Evolutionary conservation across 371 early-diverging fungal species (phyloP).

Genomic region (Mycotypha africana): DNA sequence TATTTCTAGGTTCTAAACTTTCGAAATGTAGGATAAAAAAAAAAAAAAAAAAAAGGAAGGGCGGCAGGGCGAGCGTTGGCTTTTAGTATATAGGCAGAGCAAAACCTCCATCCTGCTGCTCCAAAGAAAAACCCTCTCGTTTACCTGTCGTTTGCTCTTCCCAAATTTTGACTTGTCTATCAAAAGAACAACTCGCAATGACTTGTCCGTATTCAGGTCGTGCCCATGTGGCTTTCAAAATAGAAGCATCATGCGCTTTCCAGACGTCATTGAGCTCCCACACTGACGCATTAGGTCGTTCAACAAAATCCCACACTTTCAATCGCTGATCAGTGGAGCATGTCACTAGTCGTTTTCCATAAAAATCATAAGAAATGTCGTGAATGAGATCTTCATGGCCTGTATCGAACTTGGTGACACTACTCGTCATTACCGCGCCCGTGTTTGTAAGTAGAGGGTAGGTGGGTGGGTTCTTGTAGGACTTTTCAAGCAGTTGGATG

Average conservation of each 20-base stretch:
- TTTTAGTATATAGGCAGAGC: background rate
- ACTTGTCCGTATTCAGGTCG: slow-evolving; percentile 93
- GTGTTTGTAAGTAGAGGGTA: no score
- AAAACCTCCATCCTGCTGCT: background rate
- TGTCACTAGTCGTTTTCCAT: slow-evolving; percentile 85
- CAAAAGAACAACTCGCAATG: slow-evolving; percentile 89
- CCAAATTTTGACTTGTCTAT: slow-evolving; percentile 87
- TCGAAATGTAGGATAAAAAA: background rate
- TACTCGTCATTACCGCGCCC: slow-evolving; percentile 19
- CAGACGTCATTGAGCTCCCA: slow-evolving; percentile 87
- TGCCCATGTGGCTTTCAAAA: slow-evolving; percentile 84
- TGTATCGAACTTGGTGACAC: slow-evolving; percentile 57
- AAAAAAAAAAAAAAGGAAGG: background rate
- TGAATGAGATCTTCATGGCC: slow-evolving; percentile 93
- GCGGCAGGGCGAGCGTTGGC: no score
- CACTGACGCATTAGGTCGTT: slow-evolving; percentile 49
- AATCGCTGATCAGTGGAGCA: slow-evolving; percentile 89
- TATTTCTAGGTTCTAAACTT: slow-evolving; percentile 51
- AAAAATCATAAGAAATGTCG: slow-evolving; percentile 87
- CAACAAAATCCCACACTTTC: slow-evolving; percentile 86
- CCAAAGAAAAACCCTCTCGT: background rate
- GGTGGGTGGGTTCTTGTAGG: no score
- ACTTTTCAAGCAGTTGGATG: no score
- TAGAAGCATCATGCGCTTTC: slow-evolving; percentile 89
- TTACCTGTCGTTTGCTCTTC: slow-evolving; percentile 79